A percentile compares a stretch with the other conserved stretches of the same genome.
These are phyloP conservation scores for Solanum chacoense DNA, from an alignment of 305 asterid species.

Conservation along the genomic window DNA sequence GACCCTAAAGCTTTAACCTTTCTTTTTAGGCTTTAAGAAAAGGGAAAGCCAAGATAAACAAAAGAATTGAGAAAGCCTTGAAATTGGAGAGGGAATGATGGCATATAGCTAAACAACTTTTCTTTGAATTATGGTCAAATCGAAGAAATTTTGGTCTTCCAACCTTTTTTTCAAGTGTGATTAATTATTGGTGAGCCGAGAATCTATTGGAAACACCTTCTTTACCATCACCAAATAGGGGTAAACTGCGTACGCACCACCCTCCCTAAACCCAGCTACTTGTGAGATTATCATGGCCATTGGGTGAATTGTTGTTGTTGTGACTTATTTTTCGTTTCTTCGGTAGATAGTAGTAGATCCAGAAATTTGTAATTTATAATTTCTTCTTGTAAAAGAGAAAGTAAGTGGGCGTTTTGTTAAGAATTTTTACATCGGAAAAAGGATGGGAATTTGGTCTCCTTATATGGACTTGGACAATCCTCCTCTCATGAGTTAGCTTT, in stretches of 20 bases:
- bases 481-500: neutral
- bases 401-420: neutral
- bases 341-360: neutral
- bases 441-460: neutral
- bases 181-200: neutral
- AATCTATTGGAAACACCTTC: neutral
- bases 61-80: slow-evolving; percentile 8
- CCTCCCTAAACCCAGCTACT: neutral
- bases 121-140: neutral
- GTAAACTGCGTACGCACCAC: neutral
- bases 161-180: neutral
- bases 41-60: neutral
- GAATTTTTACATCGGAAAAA: no score
- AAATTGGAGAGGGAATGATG: slow-evolving; percentile 10
- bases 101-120: neutral
- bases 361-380: no score
- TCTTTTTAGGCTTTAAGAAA: neutral
- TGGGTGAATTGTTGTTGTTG: neutral
- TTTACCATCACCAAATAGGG: neutral
- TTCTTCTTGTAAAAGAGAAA: neutral
- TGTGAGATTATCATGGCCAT: neutral
- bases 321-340: neutral
- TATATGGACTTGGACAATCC: neutral
- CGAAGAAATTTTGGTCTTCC: neutral
- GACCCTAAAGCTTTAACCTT: neutral